Evolutionary conservation across 2,329 filamentous ascomycete genomes (phyloP).

Genomic region (Penicillium crustosum): DNA sequence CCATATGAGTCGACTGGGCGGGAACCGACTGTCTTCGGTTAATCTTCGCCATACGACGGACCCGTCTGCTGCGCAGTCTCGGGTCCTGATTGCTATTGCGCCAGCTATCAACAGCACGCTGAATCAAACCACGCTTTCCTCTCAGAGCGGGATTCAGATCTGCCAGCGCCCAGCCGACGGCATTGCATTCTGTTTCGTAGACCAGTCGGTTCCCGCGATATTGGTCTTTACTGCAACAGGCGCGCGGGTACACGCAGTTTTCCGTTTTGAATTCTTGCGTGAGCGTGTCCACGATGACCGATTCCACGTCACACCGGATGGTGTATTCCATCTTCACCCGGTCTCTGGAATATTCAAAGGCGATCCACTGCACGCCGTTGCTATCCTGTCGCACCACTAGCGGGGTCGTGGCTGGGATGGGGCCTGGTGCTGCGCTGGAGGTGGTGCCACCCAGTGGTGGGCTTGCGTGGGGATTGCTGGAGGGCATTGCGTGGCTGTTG

Average conservation of each 20-base stretch:
- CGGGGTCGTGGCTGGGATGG: constrained; percentile 94
- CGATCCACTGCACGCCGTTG: constrained; percentile 98
- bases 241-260: constrained; percentile 96
- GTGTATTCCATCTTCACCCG: constrained; percentile 99
- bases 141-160: constrained; percentile 87
- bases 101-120: constrained; percentile 97
- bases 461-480: constrained; percentile 34
- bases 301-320: constrained; percentile 96
- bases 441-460: constrained; percentile 68
- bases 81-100: constrained; percentile 98
- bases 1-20: constrained; percentile 57
- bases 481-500: constrained; percentile 53
- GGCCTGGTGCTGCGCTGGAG: constrained; percentile 88
- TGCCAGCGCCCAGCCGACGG: constrained; percentile 97
- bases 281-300: constrained; percentile 84
- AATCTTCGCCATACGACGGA: constrained; percentile 94
- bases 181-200: constrained; percentile 98
- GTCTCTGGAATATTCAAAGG: constrained; percentile 95
- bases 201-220: constrained; percentile 94
- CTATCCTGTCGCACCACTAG: constrained; percentile 91
- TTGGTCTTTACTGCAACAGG: constrained; percentile 91
- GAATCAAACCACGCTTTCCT: constrained; percentile 92
- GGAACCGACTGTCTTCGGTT: constrained; percentile 76
- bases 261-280: constrained; percentile 91
- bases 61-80: constrained; percentile 81